Evolutionary conservation across 768 basidiomycete genomes (phyloP).

Genomic region (Rhodotorula babjevae): DNA sequence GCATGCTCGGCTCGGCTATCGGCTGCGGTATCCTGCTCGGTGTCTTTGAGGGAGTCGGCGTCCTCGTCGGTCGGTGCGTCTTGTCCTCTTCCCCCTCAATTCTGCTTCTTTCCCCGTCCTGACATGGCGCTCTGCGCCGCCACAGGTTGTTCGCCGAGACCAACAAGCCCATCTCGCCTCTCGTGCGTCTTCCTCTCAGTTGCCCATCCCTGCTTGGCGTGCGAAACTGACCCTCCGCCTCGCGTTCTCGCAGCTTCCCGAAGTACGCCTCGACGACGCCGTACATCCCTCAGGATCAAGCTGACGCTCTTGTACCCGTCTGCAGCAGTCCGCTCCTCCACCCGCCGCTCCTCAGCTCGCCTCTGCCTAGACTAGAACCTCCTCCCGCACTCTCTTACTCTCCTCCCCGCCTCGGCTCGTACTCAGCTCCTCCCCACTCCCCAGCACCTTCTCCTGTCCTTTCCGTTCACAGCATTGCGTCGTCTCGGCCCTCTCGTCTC

Average conservation of each 20-base stretch:
- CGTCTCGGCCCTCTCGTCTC: neutral
- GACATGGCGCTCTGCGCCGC: no score
- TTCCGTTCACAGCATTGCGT: neutral
- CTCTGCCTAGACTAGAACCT: constrained; percentile 8
- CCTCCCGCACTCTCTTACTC: neutral
- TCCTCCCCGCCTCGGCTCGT: neutral
- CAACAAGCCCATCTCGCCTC: constrained; percentile 37
- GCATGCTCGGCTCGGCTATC: constrained; percentile 85
- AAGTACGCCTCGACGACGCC: neutral
- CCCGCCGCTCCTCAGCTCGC: constrained; percentile 25
- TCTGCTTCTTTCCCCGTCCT: neutral
- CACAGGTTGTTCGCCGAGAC: constrained; percentile 35
- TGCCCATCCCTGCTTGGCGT: neutral
- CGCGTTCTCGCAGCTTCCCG: constrained; percentile 7
- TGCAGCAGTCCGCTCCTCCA: constrained; percentile 22
- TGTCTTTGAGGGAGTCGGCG: constrained; percentile 90
- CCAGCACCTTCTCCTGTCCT: neutral
- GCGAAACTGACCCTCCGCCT: neutral
- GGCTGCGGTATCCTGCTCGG: constrained; percentile 94
- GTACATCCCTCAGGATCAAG: neutral
- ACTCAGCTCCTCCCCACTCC: neutral
- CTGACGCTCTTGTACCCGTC: neutral
- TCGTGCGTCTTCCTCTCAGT: constrained; percentile 1
- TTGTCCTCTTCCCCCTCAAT: no score
- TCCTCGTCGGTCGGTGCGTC: constrained; percentile 66